Base-by-base conservation (phyloP, 2,329 filamentous ascomycete genomes). In the Tolypocladium ovalisporum region DNA sequence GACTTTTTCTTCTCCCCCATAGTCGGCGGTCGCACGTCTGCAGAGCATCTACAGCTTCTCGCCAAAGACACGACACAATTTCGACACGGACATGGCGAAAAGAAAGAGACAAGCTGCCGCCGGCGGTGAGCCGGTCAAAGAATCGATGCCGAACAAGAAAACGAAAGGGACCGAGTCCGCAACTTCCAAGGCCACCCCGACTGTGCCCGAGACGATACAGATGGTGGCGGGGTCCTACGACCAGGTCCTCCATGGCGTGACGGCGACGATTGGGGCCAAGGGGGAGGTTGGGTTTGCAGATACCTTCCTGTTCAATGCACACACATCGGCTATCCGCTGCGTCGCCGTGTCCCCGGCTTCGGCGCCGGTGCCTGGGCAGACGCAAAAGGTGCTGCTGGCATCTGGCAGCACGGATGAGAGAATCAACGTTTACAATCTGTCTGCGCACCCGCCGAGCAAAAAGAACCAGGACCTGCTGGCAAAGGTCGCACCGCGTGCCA, bases 161-260 rank as follows among this genome's bases (percentile, higher is more conserved):
- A 56, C 66, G 24, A 71, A 70, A 57, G 56, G 64, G 17, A 36
- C 54, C n/a, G 42, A 61, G 40, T 42, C 3, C 27, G 57, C 56
- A 35, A 58, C 57, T 39, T n/a, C 57, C 27, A 52, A 57, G 32
- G 29, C 44, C 42, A 54, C 56, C 19, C 32, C 58, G 29, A 54
- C 47, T 7, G 40, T 58, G 52, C 64, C 70, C 49, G 73, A 84
- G 63, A 86, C 87, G n/a, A 79, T 97, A 59, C 94, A 97, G 72
- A 87, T 99, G 63, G 81, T 97, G 59, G 87, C 90, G 8, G 94
- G 94, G 53, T 97, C 92, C 56, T 99, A 99, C 74, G 94, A 99
- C 69, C 84, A 91, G 62, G 85, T 95, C 54, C 81, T 99, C 24
- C 94, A 99, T 71, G 94, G 94, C 59, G 80, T 97, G 65, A 90